Evolutionary conservation across 2,329 filamentous ascomycete genomes (phyloP), one percentile per base, ranked within the genome.

Genomic region (Piedraia hortae): DNA sequence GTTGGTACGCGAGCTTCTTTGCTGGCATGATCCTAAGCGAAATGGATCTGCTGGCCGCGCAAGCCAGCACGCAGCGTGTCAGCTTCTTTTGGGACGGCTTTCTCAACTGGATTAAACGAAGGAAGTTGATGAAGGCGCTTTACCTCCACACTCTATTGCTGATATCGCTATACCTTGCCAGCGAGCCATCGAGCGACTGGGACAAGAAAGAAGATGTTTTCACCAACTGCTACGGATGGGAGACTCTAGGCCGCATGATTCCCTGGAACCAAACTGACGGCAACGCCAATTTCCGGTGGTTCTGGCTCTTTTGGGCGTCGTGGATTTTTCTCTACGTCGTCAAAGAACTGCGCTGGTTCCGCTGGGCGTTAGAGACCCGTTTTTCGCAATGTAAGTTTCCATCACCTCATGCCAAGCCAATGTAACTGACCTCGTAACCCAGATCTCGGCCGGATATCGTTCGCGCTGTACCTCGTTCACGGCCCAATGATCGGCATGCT

Each of bases 391-490:
- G 21, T 17, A n/a, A 22, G 21, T 17, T 8, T 10, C 5, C 13
- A 17, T 17, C 10, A 17, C 16, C n/a, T 10, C 6, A 5, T 16
- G 6, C 5, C 14, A 10, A 7, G 9, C 20, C 11, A 13, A 21
- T 9, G 10, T 10, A 14, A 21, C 20, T 14, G 11, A 16, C 14
- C 10, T 5, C 6, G 6, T 21, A 6, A 7, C 10, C 12, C 15
- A 22, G 21, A 64, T 28, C 49, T 70, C 4, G 64, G 63, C 0
- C 52, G 55, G 20, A 51, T 68, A 25, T 66, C 60, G 0, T 71
- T 58, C 33, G 49, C 57, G 0, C 43, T 70, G 2, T 71, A 70
- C 38, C 46, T 70, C 8, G 52, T 68, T 6, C 65, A 70, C 30
- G 64, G 63, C 0, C 63, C 63, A 0, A 39, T 70, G 2, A 44